A percentile compares a stretch with the other conserved stretches of the same genome.
Evolutionary conservation across 23 red algal species (phyloP).

Genomic region (Gracilaria vermiculophylla): DNA sequence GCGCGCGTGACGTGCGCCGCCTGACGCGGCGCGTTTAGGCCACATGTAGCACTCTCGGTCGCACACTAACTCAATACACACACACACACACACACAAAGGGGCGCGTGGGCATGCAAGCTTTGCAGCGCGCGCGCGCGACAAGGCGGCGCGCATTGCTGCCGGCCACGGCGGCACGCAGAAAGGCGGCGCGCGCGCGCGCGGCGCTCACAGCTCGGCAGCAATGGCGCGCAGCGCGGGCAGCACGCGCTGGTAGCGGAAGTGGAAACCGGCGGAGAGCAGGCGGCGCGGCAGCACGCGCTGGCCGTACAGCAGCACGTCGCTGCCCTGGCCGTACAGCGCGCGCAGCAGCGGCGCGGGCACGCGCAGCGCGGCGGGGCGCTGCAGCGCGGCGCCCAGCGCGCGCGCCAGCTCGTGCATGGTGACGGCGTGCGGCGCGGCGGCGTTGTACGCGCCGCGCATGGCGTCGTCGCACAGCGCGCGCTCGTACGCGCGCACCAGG

Average conservation of each 20-base stretch:
- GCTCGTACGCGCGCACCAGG: slow-evolving; percentile 44
- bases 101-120: no score
- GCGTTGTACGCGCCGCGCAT: slow-evolving; percentile 88
- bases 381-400: slow-evolving; percentile 66
- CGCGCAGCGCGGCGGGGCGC: slow-evolving; percentile 80
- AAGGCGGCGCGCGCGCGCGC: background rate
- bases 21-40: no score
- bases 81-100: no score
- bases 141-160: background rate
- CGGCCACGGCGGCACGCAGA: background rate
- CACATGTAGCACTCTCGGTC: no score
- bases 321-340: slow-evolving; percentile 66
- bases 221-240: slow-evolving; percentile 56
- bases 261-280: slow-evolving; percentile 45
- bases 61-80: no score
- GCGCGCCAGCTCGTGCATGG: slow-evolving; percentile 57
- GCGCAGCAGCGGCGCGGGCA: slow-evolving; percentile 71
- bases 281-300: slow-evolving; percentile 78
- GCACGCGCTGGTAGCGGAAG: slow-evolving; percentile 63
- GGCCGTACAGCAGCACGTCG: slow-evolving; percentile 76
- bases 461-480: slow-evolving; percentile 3
- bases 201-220: background rate
- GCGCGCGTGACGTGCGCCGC: background rate
- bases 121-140: no score
- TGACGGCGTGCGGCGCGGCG: slow-evolving; percentile 75